These are phyloP conservation scores for Kockiozyma suomiensis DNA, from an alignment of 805 yeast species.

Conservation along the genomic window DNA sequence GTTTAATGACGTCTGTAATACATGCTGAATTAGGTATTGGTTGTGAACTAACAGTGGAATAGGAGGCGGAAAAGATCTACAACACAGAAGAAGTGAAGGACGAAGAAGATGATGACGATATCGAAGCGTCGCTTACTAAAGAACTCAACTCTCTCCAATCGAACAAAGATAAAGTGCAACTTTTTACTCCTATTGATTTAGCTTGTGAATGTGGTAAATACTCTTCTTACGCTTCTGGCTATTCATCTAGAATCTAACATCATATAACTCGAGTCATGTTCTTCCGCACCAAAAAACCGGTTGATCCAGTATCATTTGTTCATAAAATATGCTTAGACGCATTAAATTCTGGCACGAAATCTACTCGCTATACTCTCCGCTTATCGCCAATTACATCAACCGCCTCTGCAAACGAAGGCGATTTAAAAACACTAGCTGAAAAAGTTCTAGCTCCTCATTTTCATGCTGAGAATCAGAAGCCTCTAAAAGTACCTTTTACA, in stretches of 20 bases:
- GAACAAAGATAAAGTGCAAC: constrained; percentile 46
- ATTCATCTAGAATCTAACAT: too few species aligned
- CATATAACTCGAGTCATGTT: constrained; percentile 60
- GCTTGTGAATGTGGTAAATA: constrained; percentile 84
- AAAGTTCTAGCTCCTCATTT: constrained; percentile 70
- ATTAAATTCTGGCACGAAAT: constrained; percentile 49
- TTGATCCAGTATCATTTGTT: constrained; percentile 76
- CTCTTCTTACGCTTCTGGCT: neutral
- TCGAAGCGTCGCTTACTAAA: constrained; percentile 31
- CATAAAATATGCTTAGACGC: constrained; percentile 64
- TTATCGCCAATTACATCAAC: constrained; percentile 79
- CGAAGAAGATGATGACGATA: constrained; percentile 38
- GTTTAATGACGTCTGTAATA: constrained; percentile 50
- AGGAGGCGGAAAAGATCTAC: constrained; percentile 34
- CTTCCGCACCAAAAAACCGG: constrained; percentile 75
- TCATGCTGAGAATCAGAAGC: constrained; percentile 48
- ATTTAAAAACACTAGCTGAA: constrained; percentile 60
- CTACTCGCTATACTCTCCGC: constrained; percentile 75
- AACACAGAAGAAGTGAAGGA: constrained; percentile 33
- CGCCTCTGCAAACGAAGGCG: constrained; percentile 70
- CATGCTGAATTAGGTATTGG: neutral
- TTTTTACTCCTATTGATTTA: constrained; percentile 61
- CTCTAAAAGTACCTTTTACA: constrained; percentile 18
- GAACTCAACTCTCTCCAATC: constrained; percentile 54
- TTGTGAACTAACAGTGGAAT: neutral